phyloP scores from a whole-genome alignment of 176 grass and related monocot genomes.

The Rhynchospora pubera region DNA sequence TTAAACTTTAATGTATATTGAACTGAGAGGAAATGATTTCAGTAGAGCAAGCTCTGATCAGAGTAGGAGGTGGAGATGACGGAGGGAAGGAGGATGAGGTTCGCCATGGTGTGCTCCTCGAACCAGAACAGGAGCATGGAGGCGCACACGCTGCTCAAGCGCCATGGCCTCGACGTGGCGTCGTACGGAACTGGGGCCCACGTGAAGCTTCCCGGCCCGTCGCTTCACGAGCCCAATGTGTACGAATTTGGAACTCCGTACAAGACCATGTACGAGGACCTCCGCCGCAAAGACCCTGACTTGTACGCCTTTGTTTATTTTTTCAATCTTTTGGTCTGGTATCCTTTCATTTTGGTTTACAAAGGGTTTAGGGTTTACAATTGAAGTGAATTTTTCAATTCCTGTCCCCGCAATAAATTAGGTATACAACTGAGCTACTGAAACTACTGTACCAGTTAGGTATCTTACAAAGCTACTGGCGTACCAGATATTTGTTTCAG shows the following conservation, averaged over 20 bases:
- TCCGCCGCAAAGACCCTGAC: slow-evolving; percentile 81
- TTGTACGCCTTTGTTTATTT: slow-evolving; percentile 28
- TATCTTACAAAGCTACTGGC: background rate
- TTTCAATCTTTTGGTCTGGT: background rate
- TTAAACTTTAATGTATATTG: background rate
- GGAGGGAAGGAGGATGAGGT: slow-evolving; percentile 40
- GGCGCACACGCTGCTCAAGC: slow-evolving; percentile 68
- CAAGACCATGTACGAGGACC: slow-evolving; percentile 72
- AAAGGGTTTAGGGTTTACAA: background rate
- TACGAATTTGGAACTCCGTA: slow-evolving; percentile 89
- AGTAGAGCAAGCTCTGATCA: background rate
- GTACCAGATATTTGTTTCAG: background rate
- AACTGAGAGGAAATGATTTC: background rate
- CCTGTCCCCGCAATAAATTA: background rate
- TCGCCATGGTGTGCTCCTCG: slow-evolving; percentile 96
- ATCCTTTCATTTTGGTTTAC: background rate
- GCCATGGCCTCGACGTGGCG: slow-evolving; percentile 63
- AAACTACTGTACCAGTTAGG: background rate
- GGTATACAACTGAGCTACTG: background rate
- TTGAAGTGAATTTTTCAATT: background rate
- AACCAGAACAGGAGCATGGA: slow-evolving; percentile 99
- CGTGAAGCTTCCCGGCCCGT: slow-evolving; percentile 80
- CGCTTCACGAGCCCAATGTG: slow-evolving; percentile 84
- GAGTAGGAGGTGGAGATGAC: background rate
- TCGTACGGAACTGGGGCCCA: slow-evolving; percentile 90